A percentile compares a stretch with the other conserved stretches of the same genome.
phyloP scores from a whole-genome alignment of 73 alveolate genomes.

The Loxodes magnus region DNA sequence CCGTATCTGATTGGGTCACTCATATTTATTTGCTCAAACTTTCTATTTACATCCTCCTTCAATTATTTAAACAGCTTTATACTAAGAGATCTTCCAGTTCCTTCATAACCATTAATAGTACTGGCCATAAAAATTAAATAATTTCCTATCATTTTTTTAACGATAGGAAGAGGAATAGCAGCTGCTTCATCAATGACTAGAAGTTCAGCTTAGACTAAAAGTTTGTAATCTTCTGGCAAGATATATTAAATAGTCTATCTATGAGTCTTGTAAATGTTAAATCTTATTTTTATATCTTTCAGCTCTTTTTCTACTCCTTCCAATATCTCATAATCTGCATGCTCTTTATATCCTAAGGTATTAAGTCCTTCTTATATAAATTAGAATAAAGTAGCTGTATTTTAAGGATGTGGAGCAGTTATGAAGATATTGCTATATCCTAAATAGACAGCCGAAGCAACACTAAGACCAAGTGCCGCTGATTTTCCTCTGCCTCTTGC shows the following conservation, averaged over 20 bases:
- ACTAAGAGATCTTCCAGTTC: slow-evolving; percentile 89
- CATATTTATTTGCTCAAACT: slow-evolving; percentile 33
- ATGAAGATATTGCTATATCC: slow-evolving; percentile 97
- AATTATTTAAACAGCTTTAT: slow-evolving; percentile 68
- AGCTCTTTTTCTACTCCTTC: slow-evolving; percentile 81
- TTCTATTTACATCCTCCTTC: slow-evolving; percentile 29
- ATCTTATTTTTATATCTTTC: slow-evolving; percentile 77
- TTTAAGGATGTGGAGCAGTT: slow-evolving; percentile 75
- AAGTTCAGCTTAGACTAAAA: slow-evolving; percentile 84
- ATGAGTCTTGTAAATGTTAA: slow-evolving; percentile 79
- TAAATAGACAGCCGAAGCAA: slow-evolving; percentile 94
- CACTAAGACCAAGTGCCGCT: slow-evolving; percentile 95
- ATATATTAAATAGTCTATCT: slow-evolving; percentile 87
- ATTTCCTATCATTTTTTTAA: slow-evolving; percentile 84
- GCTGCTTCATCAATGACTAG: slow-evolving; percentile 99
- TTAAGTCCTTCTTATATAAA: slow-evolving; percentile 91
- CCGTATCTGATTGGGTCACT: slow-evolving; percentile 98
- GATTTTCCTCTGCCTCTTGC: slow-evolving; percentile 97
- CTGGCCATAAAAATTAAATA: slow-evolving; percentile 91
- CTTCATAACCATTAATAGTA: slow-evolving; percentile 99
- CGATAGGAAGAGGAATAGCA: slow-evolving; percentile 96
- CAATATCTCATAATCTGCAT: slow-evolving; percentile 77
- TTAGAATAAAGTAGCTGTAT: slow-evolving; percentile 86
- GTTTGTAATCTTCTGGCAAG: slow-evolving; percentile 68
- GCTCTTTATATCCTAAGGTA: slow-evolving; percentile 85